Evolutionary conservation across 345 rosid species (phyloP), one percentile per base, ranked within the genome.

Genomic region (Hibiscus syriacus): DNA sequence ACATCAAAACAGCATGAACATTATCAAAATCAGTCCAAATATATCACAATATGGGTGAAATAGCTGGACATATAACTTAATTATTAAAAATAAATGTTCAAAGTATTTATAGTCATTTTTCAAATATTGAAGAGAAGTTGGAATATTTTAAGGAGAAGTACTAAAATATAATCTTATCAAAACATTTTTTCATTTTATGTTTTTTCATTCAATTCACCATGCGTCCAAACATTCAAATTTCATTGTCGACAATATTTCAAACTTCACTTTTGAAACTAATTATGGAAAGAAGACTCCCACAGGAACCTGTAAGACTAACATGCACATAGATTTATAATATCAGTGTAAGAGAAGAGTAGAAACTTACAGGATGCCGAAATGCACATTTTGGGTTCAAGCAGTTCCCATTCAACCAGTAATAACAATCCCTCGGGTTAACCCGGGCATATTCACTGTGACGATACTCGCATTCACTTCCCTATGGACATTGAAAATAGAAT

Each of bases 401-500:
- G 68, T 82, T 90, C 3, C 98, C 91, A 74, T 81, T 89, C 91
- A 93, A 70, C 98, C 98, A 93, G 65, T 46, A 93, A 77, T 83
- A 93, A 78, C 98, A 93, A 80, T 90, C 97, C 76, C 94, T 83
- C 9, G 98, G 98, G 50, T 93, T 93, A 10, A 90, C 73, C 68
- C 98, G 86, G 17, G 97, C 98, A 78, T 82, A 87, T 70, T 93
- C 98, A 67, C 98, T 93, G 70, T 93, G 97, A n/a, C 98, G 98
- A 76, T 93, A 93, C 79, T 93, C 98, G 30, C 98, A 90, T 68
- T 93, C 98, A 41, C 74, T 76, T 77, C 97, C 98, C 98, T 93
- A 80, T 60, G 17, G 23, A 48, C 20, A 72, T 10, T 0, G 22
- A 45, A 4, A 43, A 14, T 22, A 19, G 20, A 55, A 70, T 34